A percentile compares a stretch with the other conserved stretches of the same genome.
phyloP scores from a whole-genome alignment of 148 eudicot species.

The Fagopyrum homotropicum region DNA sequence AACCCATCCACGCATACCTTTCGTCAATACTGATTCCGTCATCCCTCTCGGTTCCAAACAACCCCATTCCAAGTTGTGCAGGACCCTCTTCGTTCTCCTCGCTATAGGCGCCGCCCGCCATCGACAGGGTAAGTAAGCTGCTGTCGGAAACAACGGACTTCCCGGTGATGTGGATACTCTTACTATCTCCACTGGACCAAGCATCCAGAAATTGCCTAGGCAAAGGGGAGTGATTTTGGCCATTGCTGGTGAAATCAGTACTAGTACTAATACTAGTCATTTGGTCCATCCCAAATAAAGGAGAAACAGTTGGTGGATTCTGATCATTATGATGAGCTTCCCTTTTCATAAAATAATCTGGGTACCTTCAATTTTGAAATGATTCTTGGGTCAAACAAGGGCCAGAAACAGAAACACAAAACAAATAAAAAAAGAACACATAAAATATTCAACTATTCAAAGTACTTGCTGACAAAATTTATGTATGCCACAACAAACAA shows the following conservation, averaged over 20 bases:
- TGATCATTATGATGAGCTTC: conserved; percentile 20
- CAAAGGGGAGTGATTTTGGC: conserved; percentile 14
- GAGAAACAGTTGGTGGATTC: conserved; percentile 22
- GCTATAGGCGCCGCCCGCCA: conserved; percentile 32
- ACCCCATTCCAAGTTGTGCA: conserved; percentile 16
- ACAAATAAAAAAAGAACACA: background rate
- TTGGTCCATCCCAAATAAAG: conserved; percentile 30
- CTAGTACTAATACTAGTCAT: conserved; percentile 1
- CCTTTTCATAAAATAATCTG: conserved; percentile 56
- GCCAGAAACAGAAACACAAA: background rate
- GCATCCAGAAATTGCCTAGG: conserved; percentile 72
- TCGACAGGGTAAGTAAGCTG: conserved; percentile 49
- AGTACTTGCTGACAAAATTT: background rate
- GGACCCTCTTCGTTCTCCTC: conserved; percentile 3
- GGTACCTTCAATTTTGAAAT: conserved; percentile 30
- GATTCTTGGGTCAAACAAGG: conserved; percentile 4
- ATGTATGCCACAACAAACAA: conserved; percentile 6
- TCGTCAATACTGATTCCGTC: conserved; percentile 13
- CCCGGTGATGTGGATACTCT: conserved; percentile 20
- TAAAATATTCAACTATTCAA: background rate
- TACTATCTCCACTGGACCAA: conserved; percentile 40
- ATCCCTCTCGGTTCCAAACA: conserved; percentile 15
- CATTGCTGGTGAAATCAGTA: conserved; percentile 6
- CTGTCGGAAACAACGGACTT: conserved; percentile 16
- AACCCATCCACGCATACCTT: conserved; percentile 30